Evolutionary conservation across 2,329 filamentous ascomycete species (phyloP).

Genomic region (Aspergillus phoenicis): DNA sequence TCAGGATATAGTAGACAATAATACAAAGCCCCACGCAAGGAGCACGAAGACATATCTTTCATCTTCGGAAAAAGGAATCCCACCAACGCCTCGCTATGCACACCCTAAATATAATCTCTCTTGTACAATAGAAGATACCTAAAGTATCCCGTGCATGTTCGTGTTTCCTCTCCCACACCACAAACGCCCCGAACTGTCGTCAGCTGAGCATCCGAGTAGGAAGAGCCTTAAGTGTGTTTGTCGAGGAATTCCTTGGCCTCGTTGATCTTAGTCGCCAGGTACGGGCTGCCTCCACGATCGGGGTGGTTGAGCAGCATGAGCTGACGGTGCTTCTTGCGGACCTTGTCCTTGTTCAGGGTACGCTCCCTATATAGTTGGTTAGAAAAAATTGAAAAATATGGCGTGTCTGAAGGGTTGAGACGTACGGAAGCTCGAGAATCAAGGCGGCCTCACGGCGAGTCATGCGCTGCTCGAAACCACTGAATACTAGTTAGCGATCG

Average conservation of each 20-base stretch:
- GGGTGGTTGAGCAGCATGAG: conserved; percentile 98
- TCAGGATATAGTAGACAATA: conserved; percentile 44
- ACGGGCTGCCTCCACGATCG: conserved; percentile 93
- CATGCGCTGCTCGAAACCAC: conserved; percentile 94
- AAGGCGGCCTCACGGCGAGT: conserved; percentile 85
- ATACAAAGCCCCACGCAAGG: conserved; percentile 57
- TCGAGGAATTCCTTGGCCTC: conserved; percentile 97
- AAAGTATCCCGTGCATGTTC: conserved; percentile 4
- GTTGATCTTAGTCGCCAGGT: conserved; percentile 96
- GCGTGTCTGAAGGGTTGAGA: conserved; percentile 15
- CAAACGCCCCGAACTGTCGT: conserved; percentile 3
- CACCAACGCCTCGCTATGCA: conserved; percentile 46
- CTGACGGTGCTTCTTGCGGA: conserved; percentile 91
- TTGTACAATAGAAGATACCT: conserved; percentile 23
- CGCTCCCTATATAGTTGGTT: conserved; percentile 66
- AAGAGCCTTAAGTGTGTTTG: conserved; percentile 56
- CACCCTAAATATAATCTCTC: conserved; percentile 35
- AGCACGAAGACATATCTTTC: conserved; percentile 23
- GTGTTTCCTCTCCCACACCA: conserved; percentile 9
- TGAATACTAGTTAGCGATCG: conserved; percentile 23
- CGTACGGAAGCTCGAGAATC: conserved; percentile 86
- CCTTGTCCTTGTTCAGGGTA: conserved; percentile 83
- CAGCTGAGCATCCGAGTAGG: neutral
- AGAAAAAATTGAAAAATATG: conserved; percentile 8
- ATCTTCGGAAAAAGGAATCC: conserved; percentile 28